Evolutionary conservation across 2,329 filamentous ascomycete species (phyloP).

Genomic region (Penicillium sp.): DNA sequence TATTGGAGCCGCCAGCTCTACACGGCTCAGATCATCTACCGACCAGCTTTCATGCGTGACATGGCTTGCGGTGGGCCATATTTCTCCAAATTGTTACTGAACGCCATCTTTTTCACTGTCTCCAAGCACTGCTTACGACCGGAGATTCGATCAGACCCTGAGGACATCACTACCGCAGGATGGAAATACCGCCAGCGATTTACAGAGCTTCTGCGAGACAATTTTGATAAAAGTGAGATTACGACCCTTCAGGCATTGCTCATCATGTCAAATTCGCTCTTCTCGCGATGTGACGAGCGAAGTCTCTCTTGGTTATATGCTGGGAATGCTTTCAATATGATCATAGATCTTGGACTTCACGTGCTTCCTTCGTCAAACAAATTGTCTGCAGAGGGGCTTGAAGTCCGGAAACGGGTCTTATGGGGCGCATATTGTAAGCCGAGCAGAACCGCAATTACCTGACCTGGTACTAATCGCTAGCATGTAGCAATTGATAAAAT

Average conservation of each 20-base stretch:
- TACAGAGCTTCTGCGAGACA: constrained; percentile 47
- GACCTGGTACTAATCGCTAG: not conserved
- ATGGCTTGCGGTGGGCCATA: constrained; percentile 52
- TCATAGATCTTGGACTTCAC: constrained; percentile 53
- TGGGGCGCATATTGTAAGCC: constrained; percentile 45
- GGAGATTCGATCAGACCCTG: constrained; percentile 47
- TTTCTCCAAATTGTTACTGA: constrained; percentile 53
- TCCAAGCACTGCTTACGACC: constrained; percentile 49
- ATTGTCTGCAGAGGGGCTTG: constrained; percentile 48
- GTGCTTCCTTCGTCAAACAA: constrained; percentile 37
- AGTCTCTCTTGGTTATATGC: constrained; percentile 55
- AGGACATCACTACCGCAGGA: constrained; percentile 50
- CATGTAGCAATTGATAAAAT: constrained; percentile 48
- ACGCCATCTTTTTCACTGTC: constrained; percentile 50
- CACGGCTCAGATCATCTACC: constrained; percentile 49
- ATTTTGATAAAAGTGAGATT: constrained; percentile 50
- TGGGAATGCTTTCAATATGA: constrained; percentile 53
- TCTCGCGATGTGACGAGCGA: constrained; percentile 52
- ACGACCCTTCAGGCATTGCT: constrained; percentile 56
- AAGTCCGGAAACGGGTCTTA: constrained; percentile 46
- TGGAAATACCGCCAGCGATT: constrained; percentile 51
- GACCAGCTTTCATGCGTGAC: constrained; percentile 53
- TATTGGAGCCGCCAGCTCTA: constrained; percentile 57
- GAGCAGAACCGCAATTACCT: too few species aligned
- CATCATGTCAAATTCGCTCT: constrained; percentile 52